A percentile compares a stretch with the other conserved stretches of the same genome.
These are phyloP conservation scores for Cetraspora pellucida DNA, from an alignment of 192 early-diverging fungal species.

Conservation along the genomic window DNA sequence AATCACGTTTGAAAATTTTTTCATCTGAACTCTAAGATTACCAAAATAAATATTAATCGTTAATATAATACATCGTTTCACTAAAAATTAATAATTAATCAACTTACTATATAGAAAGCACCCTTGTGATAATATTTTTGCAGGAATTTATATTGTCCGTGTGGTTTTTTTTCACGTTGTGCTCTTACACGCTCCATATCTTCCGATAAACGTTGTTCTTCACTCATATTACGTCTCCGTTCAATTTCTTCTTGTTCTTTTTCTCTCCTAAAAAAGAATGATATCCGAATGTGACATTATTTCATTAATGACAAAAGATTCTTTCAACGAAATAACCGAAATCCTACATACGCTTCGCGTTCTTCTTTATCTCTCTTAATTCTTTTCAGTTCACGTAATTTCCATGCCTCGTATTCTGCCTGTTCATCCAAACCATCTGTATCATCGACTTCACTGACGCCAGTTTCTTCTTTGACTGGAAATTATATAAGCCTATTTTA, in stretches of 20 bases:
- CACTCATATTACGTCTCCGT: slow-evolving; percentile 77
- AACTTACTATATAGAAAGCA: slow-evolving; percentile 75
- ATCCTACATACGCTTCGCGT: slow-evolving; percentile 52
- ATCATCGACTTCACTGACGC: slow-evolving; percentile 75
- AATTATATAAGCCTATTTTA: slow-evolving; percentile 29
- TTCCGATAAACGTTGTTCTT: slow-evolving; percentile 75
- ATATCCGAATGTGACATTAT: neutral
- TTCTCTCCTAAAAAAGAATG: slow-evolving; percentile 51
- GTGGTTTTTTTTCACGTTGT: slow-evolving; percentile 63
- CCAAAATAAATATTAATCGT: slow-evolving; percentile 14
- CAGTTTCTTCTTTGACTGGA: slow-evolving; percentile 46
- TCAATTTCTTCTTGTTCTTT: slow-evolving; percentile 79
- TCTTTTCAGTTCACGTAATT: slow-evolving; percentile 82
- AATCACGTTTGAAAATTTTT: slow-evolving; percentile 65
- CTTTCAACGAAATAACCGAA: slow-evolving; percentile 28
- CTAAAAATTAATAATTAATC: neutral
- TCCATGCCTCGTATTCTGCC: slow-evolving; percentile 91
- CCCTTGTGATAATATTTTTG: slow-evolving; percentile 90
- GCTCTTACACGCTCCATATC: slow-evolving; percentile 65
- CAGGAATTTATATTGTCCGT: slow-evolving; percentile 59
- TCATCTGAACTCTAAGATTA: slow-evolving; percentile 53
- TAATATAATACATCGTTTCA: no score
- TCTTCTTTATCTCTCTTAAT: slow-evolving; percentile 88
- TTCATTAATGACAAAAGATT: neutral
- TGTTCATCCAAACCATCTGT: slow-evolving; percentile 87